Evolutionary conservation across 768 basidiomycete species (phyloP).

Genomic region (Russula lepida): DNA sequence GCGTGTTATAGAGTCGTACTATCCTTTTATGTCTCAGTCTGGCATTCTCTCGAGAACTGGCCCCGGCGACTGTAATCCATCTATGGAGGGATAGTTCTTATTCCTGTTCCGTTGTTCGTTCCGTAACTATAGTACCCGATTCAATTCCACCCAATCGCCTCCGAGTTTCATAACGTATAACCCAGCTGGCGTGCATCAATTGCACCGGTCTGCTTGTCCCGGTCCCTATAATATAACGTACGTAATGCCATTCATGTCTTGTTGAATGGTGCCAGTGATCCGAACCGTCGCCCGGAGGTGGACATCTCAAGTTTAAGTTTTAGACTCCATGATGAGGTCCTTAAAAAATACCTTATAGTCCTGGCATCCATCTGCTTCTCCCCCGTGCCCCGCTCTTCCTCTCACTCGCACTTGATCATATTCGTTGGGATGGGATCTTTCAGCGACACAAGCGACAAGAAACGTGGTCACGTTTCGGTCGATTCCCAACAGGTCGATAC

Average conservation of each 20-base stretch:
- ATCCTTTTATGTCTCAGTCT: no score
- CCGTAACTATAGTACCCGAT: background rate
- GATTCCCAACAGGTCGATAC: slow-evolving; percentile 49
- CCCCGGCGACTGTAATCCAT: no score
- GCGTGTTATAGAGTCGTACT: background rate
- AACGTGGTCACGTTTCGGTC: slow-evolving; percentile 26
- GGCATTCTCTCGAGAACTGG: no score
- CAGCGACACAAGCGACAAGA: slow-evolving; percentile 13
- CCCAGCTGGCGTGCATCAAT: background rate
- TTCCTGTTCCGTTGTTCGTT: background rate
- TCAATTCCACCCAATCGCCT: background rate
- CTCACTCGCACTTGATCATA: background rate
- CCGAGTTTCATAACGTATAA: background rate
- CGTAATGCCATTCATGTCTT: background rate
- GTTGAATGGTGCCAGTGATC: no score
- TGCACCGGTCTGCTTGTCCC: background rate
- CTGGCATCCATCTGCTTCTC: background rate
- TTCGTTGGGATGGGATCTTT: slow-evolving; percentile 6
- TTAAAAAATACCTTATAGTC: background rate
- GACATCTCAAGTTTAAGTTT: background rate
- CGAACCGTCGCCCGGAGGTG: no score
- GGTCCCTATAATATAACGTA: background rate
- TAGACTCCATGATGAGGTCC: background rate
- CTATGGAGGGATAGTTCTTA: background rate
- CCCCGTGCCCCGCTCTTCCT: background rate